Evolutionary conservation across 116 monocot species (phyloP), one percentile per base, ranked within the genome.

Genomic region (Trichopus zeylanicus): DNA sequence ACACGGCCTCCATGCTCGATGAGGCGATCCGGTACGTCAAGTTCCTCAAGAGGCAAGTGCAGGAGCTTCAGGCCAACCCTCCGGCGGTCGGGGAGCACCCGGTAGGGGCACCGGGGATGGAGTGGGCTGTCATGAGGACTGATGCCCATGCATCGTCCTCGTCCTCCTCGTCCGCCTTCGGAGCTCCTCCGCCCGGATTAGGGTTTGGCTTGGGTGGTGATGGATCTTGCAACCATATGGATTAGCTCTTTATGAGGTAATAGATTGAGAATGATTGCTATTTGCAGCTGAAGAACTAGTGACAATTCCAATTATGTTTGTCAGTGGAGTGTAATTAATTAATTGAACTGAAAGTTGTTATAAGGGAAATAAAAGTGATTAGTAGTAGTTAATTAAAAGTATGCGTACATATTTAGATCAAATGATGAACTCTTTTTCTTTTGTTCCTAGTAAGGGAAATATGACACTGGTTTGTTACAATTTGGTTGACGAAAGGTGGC

Each of bases 1-100:
- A 92, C 78, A 92, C 92, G 0, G 92, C 92, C 5, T 92, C 92
- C 6, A 92, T 92, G 92, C 86, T 92, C 29, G 87, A 87, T 57
- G 92, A 92, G 70, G 92, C 92, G 23, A 81, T 87, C 25, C 81
- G 84, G 25, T 92, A 92, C 67, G 83, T 92, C 56, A 92, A 92
- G 76, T 92, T 87, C 64, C 69, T 92, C 23, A 87, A 92, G 73
- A 62, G 74, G 34, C 87, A 87, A 63, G 92, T 92, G 65, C 84
- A 81, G 10, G 73, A 87, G 55, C 66, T 92, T 21, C 87, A 92
- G 53, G 15, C 70, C n/a, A 67, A 46, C 20, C 71, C 55, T 19
- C 22, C 26, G 1, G 23, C n/a, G 19, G 3, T 4, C 19, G 31
- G 18, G 18, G 31, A 46, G 46, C 39, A 12, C 31, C 27, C 24